Base-by-base conservation (phyloP, 441 rosid species). In the Jatropha multifida region DNA sequence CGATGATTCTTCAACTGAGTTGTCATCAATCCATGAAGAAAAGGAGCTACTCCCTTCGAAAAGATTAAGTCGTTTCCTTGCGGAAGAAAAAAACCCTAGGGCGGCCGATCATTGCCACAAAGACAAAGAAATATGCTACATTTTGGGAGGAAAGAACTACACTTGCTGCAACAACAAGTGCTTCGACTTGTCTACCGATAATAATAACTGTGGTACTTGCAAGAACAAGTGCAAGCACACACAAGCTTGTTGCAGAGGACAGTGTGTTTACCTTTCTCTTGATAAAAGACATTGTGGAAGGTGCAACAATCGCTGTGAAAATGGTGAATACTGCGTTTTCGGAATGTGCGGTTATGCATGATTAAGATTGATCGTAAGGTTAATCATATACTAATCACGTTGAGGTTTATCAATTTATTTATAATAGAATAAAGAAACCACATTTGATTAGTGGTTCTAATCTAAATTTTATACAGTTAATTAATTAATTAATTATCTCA, bases 61-160 rank as follows among this genome's bases (percentile, higher is more conserved):
- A 65, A 83, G 83, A 65, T 70, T 82, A 5, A 84, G 90, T 64
- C 91, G 98, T 3, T 93, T 91, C 84, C 85, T 93, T 0, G 81
- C 85, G 0, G 78, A 82, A 56, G 81, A 69, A 12, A 58, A 3
- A 20, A 89, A 91, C 83, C 94, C 90, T 8, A 86, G 90, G 54
- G 94, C 92, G 2, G 90, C 91, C 2, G 89, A 87, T 49, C 94
- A 87, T 23, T 93, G 97, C 84, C 0, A 78, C 58, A 89, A 88
- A 61, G 84, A 88, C 60, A 27, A 74, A 2, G 84, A 83, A 26
- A 70, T 77, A 11, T 93, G 97, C 78, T 7, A 70, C 3, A n/a
- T 41, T 60, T 26, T 40, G 17, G 61, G 15, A 5, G 71, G 75
- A 0, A 64, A 65, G 6, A 74, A 78, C 15, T 44, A 62, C 3